These are phyloP conservation scores for Sporothrix globosa DNA, from an alignment of 2,329 filamentous ascomycete genomes.

Conservation along the genomic window DNA sequence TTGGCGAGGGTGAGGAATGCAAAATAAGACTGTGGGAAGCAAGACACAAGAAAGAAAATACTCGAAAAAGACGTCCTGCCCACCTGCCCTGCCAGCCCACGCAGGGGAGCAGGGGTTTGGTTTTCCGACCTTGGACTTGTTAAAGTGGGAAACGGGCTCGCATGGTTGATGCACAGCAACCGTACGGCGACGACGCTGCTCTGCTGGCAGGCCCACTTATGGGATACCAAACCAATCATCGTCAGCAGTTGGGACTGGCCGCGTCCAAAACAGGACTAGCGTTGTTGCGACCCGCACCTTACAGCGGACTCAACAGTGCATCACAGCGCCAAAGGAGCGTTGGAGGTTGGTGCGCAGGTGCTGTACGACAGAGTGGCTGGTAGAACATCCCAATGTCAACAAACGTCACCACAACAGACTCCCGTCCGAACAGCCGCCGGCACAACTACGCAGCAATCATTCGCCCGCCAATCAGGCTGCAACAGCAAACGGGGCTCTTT, in stretches of 20 bases:
- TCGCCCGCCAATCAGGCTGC: too few species aligned
- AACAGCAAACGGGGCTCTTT: too few species aligned
- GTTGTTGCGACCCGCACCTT: too few species aligned
- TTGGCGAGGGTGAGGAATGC: neutral
- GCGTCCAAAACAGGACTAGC: neutral
- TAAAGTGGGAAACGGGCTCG: neutral
- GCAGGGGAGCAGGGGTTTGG: conserved; percentile 5
- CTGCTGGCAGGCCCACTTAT: neutral
- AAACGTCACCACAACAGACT: too few species aligned
- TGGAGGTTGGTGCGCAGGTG: too few species aligned
- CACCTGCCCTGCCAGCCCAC: neutral
- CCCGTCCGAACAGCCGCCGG: too few species aligned
- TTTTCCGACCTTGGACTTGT: neutral
- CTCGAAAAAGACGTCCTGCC: neutral
- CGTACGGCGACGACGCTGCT: neutral
- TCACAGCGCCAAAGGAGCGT: too few species aligned
- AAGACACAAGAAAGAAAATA: neutral
- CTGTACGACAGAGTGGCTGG: too few species aligned
- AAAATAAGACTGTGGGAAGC: neutral
- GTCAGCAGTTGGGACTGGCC: rapidly evolving
- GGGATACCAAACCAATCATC: neutral
- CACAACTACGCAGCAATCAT: too few species aligned
- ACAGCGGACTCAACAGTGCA: too few species aligned
- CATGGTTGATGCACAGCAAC: conserved; percentile 28
- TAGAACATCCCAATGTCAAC: too few species aligned